Evolutionary conservation across 1,139 yeast genomes (phyloP).

Genomic region (Candida albicans): DNA sequence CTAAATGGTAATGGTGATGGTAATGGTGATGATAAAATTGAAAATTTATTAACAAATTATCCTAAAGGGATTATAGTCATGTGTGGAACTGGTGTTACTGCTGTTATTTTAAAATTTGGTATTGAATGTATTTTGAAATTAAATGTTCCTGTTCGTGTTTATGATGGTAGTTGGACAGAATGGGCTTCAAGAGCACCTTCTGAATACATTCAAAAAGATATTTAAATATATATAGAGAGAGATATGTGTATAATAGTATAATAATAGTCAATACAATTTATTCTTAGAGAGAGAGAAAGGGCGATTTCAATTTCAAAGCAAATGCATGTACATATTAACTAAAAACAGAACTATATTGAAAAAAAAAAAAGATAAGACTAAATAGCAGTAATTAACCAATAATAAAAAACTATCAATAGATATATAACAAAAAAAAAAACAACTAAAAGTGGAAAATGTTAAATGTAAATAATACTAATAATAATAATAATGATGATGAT

Average conservation of each 20-base stretch:
- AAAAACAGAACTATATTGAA: too few species aligned
- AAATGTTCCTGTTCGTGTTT: conserved; percentile 65
- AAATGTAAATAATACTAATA: too few species aligned
- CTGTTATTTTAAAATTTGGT: conserved; percentile 69
- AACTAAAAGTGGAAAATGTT: not conserved
- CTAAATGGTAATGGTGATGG: too few species aligned
- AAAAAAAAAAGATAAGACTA: too few species aligned
- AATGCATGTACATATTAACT: too few species aligned
- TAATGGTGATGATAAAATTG: conserved; percentile 21
- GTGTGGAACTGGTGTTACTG: conserved; percentile 97
- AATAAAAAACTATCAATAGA: too few species aligned
- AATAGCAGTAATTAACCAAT: too few species aligned
- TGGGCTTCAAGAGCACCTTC: conserved; percentile 49
- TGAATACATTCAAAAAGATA: conserved; percentile 30
- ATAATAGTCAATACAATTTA: too few species aligned
- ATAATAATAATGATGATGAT: too few species aligned
- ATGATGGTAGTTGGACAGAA: conserved; percentile 96
- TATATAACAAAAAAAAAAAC: not conserved
- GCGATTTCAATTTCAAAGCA: too few species aligned
- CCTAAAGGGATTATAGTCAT: conserved; percentile 69
- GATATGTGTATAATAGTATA: not conserved
- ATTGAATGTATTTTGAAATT: conserved; percentile 54
- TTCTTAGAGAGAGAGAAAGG: too few species aligned
- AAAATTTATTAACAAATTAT: conserved; percentile 14
- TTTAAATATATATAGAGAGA: not conserved